Evolutionary conservation across 441 rosid genomes (phyloP).

Genomic region (Cnidoscolus chayamansa): DNA sequence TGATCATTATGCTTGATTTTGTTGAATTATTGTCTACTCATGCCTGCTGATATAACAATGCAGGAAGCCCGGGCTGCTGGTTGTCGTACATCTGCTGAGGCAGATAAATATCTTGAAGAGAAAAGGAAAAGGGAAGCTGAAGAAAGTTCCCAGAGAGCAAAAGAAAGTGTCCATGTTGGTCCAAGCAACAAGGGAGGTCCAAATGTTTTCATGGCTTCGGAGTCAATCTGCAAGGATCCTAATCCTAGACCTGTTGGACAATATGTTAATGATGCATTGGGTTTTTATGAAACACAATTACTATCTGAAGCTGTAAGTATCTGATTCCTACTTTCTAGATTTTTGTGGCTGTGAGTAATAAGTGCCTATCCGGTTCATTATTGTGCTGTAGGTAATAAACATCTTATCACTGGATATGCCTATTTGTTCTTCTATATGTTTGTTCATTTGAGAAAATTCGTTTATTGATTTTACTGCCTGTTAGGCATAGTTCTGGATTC

Average conservation of each 20-base stretch:
- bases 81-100: slow-evolving; percentile 79
- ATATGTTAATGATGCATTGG: slow-evolving; percentile 51
- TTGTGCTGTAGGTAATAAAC: no score
- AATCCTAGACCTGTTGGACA: slow-evolving; percentile 51
- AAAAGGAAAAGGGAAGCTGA: slow-evolving; percentile 75
- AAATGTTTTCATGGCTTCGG: slow-evolving; percentile 39
- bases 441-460: background rate
- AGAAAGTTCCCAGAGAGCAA: slow-evolving; percentile 62
- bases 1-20: background rate
- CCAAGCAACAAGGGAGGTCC: slow-evolving; percentile 44
- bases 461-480: background rate
- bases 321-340: no score
- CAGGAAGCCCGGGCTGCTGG: slow-evolving; percentile 95
- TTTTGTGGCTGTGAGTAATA: no score
- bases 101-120: slow-evolving; percentile 60
- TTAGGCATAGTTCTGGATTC: background rate
- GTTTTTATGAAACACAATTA: slow-evolving; percentile 58
- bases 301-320: slow-evolving; percentile 75
- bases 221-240: slow-evolving; percentile 42
- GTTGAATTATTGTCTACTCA: background rate
- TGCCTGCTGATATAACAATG: slow-evolving; percentile 4
- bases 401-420: background rate
- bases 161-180: slow-evolving; percentile 57
- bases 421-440: background rate
- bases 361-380: no score